Conservation (phyloP, 345 rosid genomes). For the Lepidium aucheri region DNA sequence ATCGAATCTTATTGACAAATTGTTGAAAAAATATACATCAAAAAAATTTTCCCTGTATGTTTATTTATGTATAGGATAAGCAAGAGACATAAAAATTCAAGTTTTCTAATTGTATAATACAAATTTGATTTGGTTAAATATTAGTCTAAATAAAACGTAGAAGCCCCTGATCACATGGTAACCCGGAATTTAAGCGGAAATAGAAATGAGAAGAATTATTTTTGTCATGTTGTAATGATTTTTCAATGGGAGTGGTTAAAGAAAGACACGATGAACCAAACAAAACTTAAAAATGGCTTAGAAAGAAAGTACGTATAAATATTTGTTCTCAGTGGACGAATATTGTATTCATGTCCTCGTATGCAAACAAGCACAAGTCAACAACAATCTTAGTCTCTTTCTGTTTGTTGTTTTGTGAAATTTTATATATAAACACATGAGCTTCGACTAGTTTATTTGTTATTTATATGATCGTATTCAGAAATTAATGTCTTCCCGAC, state of each 20-base stretch:
- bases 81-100: background rate
- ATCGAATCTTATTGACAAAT: no score
- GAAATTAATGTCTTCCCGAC: conserved; percentile 20
- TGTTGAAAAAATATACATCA: no score
- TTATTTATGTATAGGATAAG: no score
- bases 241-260: conserved; percentile 33
- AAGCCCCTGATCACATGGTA: conserved; percentile 24
- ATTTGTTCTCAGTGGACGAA: conserved; percentile 10
- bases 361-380: conserved; percentile 29
- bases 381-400: conserved; percentile 25
- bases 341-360: conserved; percentile 18
- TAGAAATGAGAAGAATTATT: conserved; percentile 12
- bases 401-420: conserved; percentile 22
- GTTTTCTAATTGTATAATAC: no score
- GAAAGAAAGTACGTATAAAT: conserved; percentile 6
- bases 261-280: conserved; percentile 17
- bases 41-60: no score
- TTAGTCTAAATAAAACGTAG: background rate
- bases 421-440: background rate
- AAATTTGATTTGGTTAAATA: background rate
- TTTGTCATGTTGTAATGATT: conserved; percentile 23
- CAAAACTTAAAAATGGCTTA: conserved; percentile 9
- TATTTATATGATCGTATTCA: conserved; percentile 23
- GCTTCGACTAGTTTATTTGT: conserved; percentile 12
- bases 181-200: conserved; percentile 25